Evolutionary conservation across 2,329 filamentous ascomycete species (phyloP).

Genomic region (Plectosphaerella plurivora): DNA sequence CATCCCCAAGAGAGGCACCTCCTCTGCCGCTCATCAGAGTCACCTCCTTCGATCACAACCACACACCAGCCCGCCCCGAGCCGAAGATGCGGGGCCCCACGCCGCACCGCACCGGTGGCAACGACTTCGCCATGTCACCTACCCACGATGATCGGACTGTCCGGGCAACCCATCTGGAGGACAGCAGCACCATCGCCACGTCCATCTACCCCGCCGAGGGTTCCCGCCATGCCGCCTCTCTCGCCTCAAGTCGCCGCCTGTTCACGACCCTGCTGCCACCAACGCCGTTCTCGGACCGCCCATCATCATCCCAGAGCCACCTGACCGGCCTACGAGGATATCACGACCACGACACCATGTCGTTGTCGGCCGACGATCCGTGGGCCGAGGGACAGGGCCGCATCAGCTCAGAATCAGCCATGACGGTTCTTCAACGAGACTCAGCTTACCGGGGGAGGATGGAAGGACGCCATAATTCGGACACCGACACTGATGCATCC

Average conservation of each 20-base stretch:
- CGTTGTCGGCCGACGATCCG: neutral
- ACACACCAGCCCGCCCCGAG: too few relatives aligned
- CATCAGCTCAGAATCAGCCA: slow-evolving; percentile 2
- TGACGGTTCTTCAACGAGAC: neutral
- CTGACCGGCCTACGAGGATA: neutral
- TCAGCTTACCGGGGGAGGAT: too few relatives aligned
- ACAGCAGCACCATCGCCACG: slow-evolving; percentile 1
- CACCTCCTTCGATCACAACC: too few relatives aligned
- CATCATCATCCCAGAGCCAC: slow-evolving; percentile 1
- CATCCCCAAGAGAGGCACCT: too few relatives aligned
- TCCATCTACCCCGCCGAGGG: slow-evolving; percentile 1
- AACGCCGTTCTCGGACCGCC: neutral
- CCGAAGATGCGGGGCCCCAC: too few relatives aligned
- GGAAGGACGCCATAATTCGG: too few relatives aligned
- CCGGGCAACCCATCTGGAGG: neutral
- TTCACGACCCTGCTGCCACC: neutral
- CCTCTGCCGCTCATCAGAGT: too few relatives aligned
- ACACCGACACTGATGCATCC: too few relatives aligned
- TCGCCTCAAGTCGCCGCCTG: neutral
- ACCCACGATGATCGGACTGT: too few relatives aligned
- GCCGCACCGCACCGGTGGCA: too few relatives aligned
- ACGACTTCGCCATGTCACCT: too few relatives aligned
- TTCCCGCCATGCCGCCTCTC: neutral
- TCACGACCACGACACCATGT: neutral
- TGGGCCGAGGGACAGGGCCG: neutral